phyloP scores from a whole-genome alignment of 176 grass and related monocot species.

The Carex scoparia region DNA sequence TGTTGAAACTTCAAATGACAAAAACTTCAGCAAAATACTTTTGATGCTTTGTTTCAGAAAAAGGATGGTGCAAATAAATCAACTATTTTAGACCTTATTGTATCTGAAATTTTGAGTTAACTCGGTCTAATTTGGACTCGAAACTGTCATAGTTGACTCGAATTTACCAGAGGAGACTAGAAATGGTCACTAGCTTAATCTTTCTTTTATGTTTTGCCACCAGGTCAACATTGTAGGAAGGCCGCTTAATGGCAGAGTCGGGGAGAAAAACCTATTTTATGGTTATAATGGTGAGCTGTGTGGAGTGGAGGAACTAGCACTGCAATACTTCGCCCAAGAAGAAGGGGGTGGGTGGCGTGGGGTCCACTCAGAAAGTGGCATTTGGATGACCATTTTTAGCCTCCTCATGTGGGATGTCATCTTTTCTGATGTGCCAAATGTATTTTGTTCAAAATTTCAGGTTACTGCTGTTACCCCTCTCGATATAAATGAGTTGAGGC shows the following conservation, averaged over 20 bases:
- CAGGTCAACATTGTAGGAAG: constrained; percentile 72
- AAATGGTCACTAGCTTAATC: neutral
- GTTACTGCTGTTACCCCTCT: constrained; percentile 24
- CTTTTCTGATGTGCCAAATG: constrained; percentile 61
- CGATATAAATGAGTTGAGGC: neutral
- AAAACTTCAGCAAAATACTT: neutral
- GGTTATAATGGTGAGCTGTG: constrained; percentile 71
- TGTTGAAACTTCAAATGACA: neutral
- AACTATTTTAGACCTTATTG: neutral
- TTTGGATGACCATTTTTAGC: constrained; percentile 95
- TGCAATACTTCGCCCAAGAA: constrained; percentile 85
- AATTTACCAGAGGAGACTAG: neutral
- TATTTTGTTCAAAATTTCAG: constrained; percentile 96
- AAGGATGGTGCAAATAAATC: neutral
- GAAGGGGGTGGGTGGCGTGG: constrained; percentile 75
- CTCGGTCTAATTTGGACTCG: neutral
- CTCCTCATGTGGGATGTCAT: constrained; percentile 96
- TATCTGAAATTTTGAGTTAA: neutral
- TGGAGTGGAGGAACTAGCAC: constrained; percentile 80
- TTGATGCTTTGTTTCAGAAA: neutral
- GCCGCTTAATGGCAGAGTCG: constrained; percentile 58
- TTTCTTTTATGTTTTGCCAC: neutral
- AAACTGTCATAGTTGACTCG: neutral
- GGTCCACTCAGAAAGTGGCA: constrained; percentile 79
- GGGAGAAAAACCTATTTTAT: constrained; percentile 85